A percentile compares a stretch with the other conserved stretches of the same genome.
phyloP scores from a whole-genome alignment of 768 basidiomycete genomes.

The Sistotremastrum suecicum region DNA sequence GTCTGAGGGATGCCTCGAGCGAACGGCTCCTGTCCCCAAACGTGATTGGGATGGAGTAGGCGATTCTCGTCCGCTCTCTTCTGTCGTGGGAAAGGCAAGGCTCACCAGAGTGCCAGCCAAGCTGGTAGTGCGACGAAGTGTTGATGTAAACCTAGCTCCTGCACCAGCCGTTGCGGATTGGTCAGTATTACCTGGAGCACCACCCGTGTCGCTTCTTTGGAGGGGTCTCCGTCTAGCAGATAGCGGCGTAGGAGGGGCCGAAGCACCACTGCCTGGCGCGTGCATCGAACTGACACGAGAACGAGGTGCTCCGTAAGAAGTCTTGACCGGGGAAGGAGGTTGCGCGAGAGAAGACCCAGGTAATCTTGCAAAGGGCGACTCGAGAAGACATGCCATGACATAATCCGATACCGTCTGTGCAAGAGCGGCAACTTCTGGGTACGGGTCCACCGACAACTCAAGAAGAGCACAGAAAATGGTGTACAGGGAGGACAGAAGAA shows the following conservation, averaged over 20 bases:
- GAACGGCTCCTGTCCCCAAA: too few species aligned
- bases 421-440: slow-evolving; percentile 81
- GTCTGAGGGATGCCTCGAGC: too few species aligned
- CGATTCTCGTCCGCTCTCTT: neutral
- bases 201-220: slow-evolving; percentile 38
- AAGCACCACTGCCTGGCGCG: slow-evolving; percentile 28
- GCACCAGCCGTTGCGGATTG: too few species aligned
- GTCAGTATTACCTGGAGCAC: too few species aligned
- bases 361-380: slow-evolving; percentile 74
- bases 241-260: slow-evolving; percentile 32
- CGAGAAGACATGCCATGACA: slow-evolving; percentile 76
- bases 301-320: slow-evolving; percentile 12
- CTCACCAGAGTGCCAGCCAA: slow-evolving; percentile 65
- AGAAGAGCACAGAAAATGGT: slow-evolving; percentile 81
- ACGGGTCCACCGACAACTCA: slow-evolving; percentile 86
- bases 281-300: slow-evolving; percentile 36
- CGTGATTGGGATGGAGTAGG: neutral
- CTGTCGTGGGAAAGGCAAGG: slow-evolving; percentile 15
- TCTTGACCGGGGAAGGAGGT: slow-evolving; percentile 23
- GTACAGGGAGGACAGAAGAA: slow-evolving; percentile 83
- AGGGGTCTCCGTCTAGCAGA: slow-evolving; percentile 30
- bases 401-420: slow-evolving; percentile 90
- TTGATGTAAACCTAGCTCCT: too few species aligned
- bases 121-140: slow-evolving; percentile 59
- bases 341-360: slow-evolving; percentile 48